A percentile compares a stretch with the other conserved stretches of the same genome.
Evolutionary conservation across 2,329 filamentous ascomycete species (phyloP).

Genomic region (Botrytis medusae): DNA sequence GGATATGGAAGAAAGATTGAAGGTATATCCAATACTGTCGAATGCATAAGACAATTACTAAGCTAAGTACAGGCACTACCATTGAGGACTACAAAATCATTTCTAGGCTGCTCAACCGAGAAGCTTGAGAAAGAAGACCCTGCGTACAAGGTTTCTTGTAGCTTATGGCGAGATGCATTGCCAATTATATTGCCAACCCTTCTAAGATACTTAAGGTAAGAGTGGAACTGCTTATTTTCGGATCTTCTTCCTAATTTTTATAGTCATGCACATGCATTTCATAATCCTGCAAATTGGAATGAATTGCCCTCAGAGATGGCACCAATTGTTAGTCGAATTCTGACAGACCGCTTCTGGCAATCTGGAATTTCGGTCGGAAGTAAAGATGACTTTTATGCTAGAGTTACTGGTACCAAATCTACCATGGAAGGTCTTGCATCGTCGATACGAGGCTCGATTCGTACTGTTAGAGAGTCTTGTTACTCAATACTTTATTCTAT

Average conservation of each 20-base stretch:
- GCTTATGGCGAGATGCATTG: conserved; percentile 82
- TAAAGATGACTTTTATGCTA: conserved; percentile 93
- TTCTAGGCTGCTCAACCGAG: conserved; percentile 90
- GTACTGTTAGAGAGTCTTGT: conserved; percentile 87
- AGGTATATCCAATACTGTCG: conserved; percentile 45
- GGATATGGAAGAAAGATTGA: conserved; percentile 73
- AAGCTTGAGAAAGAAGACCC: conserved; percentile 73
- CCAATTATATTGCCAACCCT: conserved; percentile 82
- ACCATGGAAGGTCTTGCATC: conserved; percentile 94
- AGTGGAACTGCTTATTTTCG: conserved; percentile 36
- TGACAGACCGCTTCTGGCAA: conserved; percentile 98
- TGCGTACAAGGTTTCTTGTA: conserved; percentile 72
- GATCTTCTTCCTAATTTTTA: conserved; percentile 49
- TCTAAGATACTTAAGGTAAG: conserved; percentile 70
- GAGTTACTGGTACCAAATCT: conserved; percentile 82
- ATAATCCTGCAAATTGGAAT: conserved; percentile 82
- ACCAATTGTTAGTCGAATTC: conserved; percentile 72
- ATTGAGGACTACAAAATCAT: conserved; percentile 82
- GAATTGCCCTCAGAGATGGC: conserved; percentile 74
- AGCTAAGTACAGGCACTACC: conserved; percentile 57
- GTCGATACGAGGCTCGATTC: conserved; percentile 82
- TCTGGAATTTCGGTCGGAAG: conserved; percentile 94
- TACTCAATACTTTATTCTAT: conserved; percentile 95
- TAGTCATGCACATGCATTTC: conserved; percentile 86
- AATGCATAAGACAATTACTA: background rate